These are phyloP conservation scores for Entrophospora sp. DNA, from an alignment of 192 early-diverging fungal species.

Conservation along the genomic window DNA sequence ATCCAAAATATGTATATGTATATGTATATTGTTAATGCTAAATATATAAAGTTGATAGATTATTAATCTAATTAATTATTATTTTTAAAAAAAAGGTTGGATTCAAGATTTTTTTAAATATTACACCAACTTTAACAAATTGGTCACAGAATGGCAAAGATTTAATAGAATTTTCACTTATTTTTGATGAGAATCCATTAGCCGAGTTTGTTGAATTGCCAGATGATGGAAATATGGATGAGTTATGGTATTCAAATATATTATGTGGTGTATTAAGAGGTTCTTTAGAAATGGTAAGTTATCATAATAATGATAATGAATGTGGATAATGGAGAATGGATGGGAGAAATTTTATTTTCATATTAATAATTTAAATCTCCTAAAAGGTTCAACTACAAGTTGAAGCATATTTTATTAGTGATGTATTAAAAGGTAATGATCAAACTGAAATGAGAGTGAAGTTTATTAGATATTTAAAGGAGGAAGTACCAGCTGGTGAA, in stretches of 20 bases:
- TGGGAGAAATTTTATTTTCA: constrained; percentile 1
- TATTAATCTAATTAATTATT: too few species aligned
- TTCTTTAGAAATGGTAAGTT: constrained; percentile 86
- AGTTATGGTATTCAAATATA: constrained; percentile 95
- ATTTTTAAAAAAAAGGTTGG: constrained; percentile 53
- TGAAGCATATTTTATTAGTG: constrained; percentile 74
- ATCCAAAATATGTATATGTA: too few species aligned
- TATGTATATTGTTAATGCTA: too few species aligned
- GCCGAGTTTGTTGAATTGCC: constrained; percentile 98
- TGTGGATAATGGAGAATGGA: neutral
- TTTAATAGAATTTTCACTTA: constrained; percentile 95
- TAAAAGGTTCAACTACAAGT: constrained; percentile 76
- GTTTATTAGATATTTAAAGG: constrained; percentile 80
- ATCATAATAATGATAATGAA: neutral
- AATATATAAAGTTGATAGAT: too few species aligned
- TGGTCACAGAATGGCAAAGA: constrained; percentile 71
- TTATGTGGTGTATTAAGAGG: constrained; percentile 91
- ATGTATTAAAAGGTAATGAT: constrained; percentile 81
- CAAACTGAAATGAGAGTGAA: constrained; percentile 87
- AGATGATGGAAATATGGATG: constrained; percentile 54
- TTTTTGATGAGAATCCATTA: constrained; percentile 93
- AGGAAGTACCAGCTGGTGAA: constrained; percentile 90
- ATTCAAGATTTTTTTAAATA: constrained; percentile 94
- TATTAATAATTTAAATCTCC: neutral
- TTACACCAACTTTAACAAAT: constrained; percentile 73